Base-by-base conservation (phyloP, 345 rosid genomes). In the Kandelia obovata region DNA sequence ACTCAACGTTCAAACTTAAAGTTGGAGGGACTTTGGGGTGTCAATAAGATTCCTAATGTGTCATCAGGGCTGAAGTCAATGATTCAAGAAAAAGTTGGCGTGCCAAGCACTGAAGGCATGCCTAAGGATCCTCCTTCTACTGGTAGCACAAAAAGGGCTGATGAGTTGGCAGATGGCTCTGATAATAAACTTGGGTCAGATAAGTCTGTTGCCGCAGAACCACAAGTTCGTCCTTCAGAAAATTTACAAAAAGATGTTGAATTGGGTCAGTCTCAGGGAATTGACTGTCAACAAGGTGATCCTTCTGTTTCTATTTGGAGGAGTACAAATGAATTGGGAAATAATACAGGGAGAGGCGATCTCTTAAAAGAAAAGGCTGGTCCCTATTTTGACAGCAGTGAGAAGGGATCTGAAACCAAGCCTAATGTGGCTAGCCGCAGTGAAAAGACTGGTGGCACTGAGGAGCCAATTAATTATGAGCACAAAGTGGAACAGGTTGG, bases 1-100 rank as follows among this genome's bases (percentile, higher is more conserved):
- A 78, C 89, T 68, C 85, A 82, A 71, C 79, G 85, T 26, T 66
- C 70, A 55, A 87, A 77, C 69, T 70, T 89, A 62, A 88, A 87
- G 34, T 68, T 86, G 56, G 78, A 80, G 64, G 71, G 77, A 55
- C 83, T 86, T 78, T 78, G 72, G 35, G 78, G 71, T 58, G 72
- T 73, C 1, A 71, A 58, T 70, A 81, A 75, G 63, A 71, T 83
- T 77, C 80, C 87, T 73, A 82, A 55, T 60, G 60, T 80, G 7
- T 62, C 85, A 67, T 59, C 82, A 43, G 81, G 70, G 47, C 26
- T 64, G 21, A 77, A 70, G 69, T 70, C 85, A 73, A 81, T 78
- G 64, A 19, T 46, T 28, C 85, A 69, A 70, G 88, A 84, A 77
- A 71, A 75, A 26, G 77, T 21, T 56, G 90, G 60, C 69, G 64